These are phyloP conservation scores for Glycine soja DNA, from an alignment of 306 rosid genomes.

Conservation along the genomic window DNA sequence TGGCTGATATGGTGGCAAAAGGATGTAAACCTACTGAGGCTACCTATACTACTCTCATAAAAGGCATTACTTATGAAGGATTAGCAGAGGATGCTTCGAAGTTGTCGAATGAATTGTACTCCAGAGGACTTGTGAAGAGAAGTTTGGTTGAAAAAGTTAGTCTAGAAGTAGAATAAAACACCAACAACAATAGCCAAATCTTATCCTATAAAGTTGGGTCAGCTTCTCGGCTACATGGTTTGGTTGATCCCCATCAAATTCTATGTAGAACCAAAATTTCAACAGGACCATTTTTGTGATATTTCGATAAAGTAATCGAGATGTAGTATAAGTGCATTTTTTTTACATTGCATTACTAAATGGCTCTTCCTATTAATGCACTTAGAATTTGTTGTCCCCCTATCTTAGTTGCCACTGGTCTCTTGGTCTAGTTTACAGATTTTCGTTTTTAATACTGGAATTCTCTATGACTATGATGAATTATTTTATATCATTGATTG, in stretches of 20 bases:
- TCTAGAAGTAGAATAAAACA: conserved; percentile 48
- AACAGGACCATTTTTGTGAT: background rate
- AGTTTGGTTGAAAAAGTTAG: conserved; percentile 73
- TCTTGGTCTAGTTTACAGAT: conserved; percentile 1
- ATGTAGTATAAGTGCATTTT: background rate
- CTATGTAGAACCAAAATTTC: conserved; percentile 7
- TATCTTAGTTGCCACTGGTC: background rate
- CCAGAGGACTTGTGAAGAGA: conserved; percentile 71
- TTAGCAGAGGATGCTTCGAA: conserved; percentile 72
- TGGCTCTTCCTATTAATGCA: too few relatives aligned
- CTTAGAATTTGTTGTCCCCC: background rate
- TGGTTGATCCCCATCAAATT: background rate
- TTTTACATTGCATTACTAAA: background rate
- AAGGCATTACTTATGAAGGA: conserved; percentile 82
- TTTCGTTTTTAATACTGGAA: too few relatives aligned
- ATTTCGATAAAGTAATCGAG: background rate
- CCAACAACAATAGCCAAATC: background rate
- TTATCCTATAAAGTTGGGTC: background rate
- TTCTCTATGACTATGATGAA: too few relatives aligned
- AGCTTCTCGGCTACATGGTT: background rate
- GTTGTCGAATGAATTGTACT: conserved; percentile 62
- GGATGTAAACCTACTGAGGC: conserved; percentile 78
- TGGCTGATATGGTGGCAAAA: conserved; percentile 68
- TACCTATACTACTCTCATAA: conserved; percentile 75
- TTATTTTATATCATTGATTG: too few relatives aligned